These are phyloP conservation scores for Erodium trifolium DNA, from an alignment of 441 rosid genomes.

Conservation along the genomic window DNA sequence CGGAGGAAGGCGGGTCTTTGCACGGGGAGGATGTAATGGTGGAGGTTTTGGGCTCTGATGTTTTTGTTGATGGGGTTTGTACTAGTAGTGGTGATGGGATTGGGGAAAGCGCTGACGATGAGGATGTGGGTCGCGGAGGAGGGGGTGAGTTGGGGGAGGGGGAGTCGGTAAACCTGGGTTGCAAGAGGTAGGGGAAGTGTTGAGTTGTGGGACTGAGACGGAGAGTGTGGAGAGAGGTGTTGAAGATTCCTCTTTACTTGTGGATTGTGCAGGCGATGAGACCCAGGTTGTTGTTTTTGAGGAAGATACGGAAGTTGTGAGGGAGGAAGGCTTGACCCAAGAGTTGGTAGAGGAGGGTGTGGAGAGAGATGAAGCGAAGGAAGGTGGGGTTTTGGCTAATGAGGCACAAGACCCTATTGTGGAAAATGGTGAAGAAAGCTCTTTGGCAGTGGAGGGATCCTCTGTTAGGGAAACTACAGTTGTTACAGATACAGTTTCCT, in stretches of 20 bases:
- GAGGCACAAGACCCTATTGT: not conserved
- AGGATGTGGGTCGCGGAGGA: slow-evolving; percentile 4
- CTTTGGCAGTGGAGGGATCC: not conserved
- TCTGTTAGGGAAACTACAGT: not conserved
- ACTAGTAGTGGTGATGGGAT: slow-evolving; percentile 20
- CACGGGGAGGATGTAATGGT: slow-evolving; percentile 33
- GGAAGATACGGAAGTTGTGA: too few species aligned
- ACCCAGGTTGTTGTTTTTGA: too few species aligned
- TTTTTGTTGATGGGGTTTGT: slow-evolving; percentile 40
- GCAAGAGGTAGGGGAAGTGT: not conserved
- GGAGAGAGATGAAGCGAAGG: not conserved
- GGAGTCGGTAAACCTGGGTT: not conserved
- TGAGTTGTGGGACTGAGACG: not conserved
- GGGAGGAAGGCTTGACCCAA: not conserved
- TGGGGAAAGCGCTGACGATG: slow-evolving; percentile 8
- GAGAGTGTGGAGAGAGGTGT: slow-evolving; percentile 1
- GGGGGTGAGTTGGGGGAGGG: not conserved
- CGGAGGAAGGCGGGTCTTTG: slow-evolving; percentile 18
- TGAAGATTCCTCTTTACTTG: too few species aligned
- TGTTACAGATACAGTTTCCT: too few species aligned
- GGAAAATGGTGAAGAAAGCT: not conserved
- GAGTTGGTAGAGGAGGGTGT: not conserved
- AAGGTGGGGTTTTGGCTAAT: not conserved
- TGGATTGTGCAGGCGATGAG: too few species aligned
- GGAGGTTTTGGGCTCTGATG: slow-evolving; percentile 39